These are phyloP conservation scores for Maudiozyma saulgeensis DNA, from an alignment of 805 yeast genomes.

Conservation along the genomic window DNA sequence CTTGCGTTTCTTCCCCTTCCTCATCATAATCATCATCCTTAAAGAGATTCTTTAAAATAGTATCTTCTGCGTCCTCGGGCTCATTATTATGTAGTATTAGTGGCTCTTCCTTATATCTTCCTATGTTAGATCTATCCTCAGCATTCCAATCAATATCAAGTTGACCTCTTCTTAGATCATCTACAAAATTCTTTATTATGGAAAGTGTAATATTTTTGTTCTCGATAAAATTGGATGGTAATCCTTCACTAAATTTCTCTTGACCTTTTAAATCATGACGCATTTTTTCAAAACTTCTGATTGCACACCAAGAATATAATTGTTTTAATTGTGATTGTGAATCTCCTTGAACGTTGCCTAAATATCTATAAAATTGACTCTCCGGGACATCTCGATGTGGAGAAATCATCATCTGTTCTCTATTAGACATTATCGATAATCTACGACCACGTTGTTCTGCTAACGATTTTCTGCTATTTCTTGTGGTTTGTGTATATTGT, in stretches of 20 bases:
- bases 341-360: conserved; percentile 23
- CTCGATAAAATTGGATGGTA: conserved; percentile 6
- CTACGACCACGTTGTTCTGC: conserved; percentile 25
- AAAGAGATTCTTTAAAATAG: conserved; percentile 9
- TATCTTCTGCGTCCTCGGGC: conserved; percentile 15
- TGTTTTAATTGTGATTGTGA: conserved; percentile 23
- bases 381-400: conserved; percentile 28
- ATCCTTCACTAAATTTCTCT: background rate
- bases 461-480: conserved; percentile 14
- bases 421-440: conserved; percentile 20
- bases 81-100: conserved; percentile 7
- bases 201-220: conserved; percentile 16
- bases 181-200: conserved; percentile 26
- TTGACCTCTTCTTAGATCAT: conserved; percentile 20
- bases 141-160: conserved; percentile 25
- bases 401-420: conserved; percentile 20
- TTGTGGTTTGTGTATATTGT: conserved; percentile 8
- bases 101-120: conserved; percentile 11
- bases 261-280: conserved; percentile 3
- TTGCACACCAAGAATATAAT: conserved; percentile 27
- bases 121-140: conserved; percentile 7
- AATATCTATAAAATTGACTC: conserved; percentile 25
- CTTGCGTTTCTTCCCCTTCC: conserved; percentile 1
- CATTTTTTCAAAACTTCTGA: conserved; percentile 17
- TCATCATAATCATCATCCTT: conserved; percentile 9